Evolutionary conservation across 257 asterid genomes (phyloP).

Genomic region (Solanum pennellii): DNA sequence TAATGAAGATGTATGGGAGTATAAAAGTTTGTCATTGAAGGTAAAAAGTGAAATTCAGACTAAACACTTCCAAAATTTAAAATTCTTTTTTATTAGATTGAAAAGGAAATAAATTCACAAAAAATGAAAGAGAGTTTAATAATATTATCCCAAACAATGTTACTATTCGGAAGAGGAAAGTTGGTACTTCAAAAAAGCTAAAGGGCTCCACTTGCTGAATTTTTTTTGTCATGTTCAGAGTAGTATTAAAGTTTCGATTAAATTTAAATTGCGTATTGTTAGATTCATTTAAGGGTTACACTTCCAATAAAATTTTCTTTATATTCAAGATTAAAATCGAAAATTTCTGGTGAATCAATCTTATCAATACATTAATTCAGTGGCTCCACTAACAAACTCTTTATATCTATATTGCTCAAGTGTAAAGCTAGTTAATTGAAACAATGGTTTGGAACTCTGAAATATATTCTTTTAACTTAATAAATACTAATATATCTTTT

Average conservation of each 20-base stretch:
- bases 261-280: accelerated
- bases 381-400: not conserved
- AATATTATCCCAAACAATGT: not conserved
- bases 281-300: accelerated
- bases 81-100: not conserved
- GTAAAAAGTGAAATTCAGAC: not conserved
- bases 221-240: too few relatives aligned
- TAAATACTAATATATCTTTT: not conserved
- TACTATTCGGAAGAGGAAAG: not conserved
- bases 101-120: too few relatives aligned
- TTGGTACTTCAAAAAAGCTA: not conserved
- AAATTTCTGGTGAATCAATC: too few relatives aligned
- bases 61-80: not conserved
- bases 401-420: not conserved
- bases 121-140: too few relatives aligned
- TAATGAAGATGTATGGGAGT: not conserved
- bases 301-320: accelerated
- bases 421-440: not conserved
- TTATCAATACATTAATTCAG: too few relatives aligned
- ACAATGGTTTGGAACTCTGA: not conserved
- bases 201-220: not conserved
- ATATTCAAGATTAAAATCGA: too few relatives aligned
- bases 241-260: too few relatives aligned
- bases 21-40: not conserved
- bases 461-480: not conserved